phyloP scores from a whole-genome alignment of 805 yeast species.

The Vanderwaltozyma verrucispora region DNA sequence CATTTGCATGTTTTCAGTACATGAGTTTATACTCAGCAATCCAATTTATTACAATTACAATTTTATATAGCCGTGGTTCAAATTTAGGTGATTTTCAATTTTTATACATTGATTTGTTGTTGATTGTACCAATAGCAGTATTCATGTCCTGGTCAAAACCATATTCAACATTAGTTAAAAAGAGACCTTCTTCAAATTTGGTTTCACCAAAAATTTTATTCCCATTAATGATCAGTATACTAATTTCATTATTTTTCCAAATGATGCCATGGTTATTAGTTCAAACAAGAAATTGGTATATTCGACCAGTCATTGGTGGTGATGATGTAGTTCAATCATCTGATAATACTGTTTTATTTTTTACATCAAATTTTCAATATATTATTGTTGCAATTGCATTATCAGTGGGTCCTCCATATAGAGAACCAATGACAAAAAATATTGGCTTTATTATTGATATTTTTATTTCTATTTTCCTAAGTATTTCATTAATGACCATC shows the following conservation, averaged over 20 bases:
- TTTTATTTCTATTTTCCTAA: constrained; percentile 36
- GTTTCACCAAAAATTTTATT: constrained; percentile 81
- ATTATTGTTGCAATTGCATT: constrained; percentile 74
- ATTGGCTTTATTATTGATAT: constrained; percentile 62
- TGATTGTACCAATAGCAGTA: constrained; percentile 89
- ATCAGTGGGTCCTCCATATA: constrained; percentile 88
- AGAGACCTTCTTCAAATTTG: constrained; percentile 88
- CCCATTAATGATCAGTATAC: constrained; percentile 75
- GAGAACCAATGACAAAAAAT: constrained; percentile 63
- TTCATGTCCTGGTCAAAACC: constrained; percentile 98
- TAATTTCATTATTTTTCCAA: constrained; percentile 54
- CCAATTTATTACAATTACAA: constrained; percentile 80
- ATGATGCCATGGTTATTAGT: constrained; percentile 52
- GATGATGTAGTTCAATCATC: constrained; percentile 74
- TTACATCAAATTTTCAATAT: constrained; percentile 79
- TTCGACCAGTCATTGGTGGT: constrained; percentile 70
- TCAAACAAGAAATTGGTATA: constrained; percentile 61
- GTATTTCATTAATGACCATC: constrained; percentile 45
- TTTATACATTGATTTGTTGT: constrained; percentile 79
- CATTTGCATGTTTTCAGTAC: constrained; percentile 94
- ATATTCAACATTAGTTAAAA: constrained; percentile 41
- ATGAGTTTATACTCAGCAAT: constrained; percentile 97
- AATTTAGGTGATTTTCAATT: constrained; percentile 96
- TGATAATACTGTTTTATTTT: constrained; percentile 81
- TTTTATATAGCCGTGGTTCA: constrained; percentile 78